These are phyloP conservation scores for Phellinidium pouzarii DNA, from an alignment of 1,284 basidiomycete genomes.

Conservation along the genomic window DNA sequence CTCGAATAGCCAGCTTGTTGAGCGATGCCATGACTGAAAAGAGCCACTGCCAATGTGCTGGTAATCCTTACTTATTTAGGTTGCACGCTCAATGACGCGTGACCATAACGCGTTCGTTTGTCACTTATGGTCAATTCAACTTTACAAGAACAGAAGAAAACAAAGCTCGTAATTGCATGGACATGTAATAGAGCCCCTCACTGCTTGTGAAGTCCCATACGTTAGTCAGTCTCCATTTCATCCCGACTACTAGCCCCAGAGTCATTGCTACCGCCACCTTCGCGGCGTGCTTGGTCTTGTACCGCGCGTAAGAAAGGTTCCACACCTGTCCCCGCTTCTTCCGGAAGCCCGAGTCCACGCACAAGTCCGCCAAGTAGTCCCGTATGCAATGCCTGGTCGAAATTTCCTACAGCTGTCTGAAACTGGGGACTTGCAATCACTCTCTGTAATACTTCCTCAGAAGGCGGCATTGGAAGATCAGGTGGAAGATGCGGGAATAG, in stretches of 20 bases:
- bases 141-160: no score
- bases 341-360: conserved; percentile 66
- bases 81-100: conserved; percentile 2
- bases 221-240: conserved; percentile 18
- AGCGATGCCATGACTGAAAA: conserved; percentile 64
- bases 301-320: conserved; percentile 68
- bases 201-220: background rate
- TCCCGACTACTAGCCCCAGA: conserved; percentile 9
- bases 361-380: conserved; percentile 68
- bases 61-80: no score
- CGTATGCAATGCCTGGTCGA: conserved; percentile 72
- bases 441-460: conserved; percentile 51
- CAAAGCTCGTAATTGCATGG: no score
- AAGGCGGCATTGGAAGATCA: conserved; percentile 60
- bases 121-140: background rate
- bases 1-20: conserved; percentile 83
- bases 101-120: background rate
- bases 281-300: conserved; percentile 61
- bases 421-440: conserved; percentile 55
- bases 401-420: conserved; percentile 52
- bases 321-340: conserved; percentile 68
- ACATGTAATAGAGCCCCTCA: no score
- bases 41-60: background rate
- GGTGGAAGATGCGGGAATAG: conserved; percentile 74
- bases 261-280: conserved; percentile 30